phyloP scores from a whole-genome alignment of 345 rosid genomes.

The Barbarea vulgaris region DNA sequence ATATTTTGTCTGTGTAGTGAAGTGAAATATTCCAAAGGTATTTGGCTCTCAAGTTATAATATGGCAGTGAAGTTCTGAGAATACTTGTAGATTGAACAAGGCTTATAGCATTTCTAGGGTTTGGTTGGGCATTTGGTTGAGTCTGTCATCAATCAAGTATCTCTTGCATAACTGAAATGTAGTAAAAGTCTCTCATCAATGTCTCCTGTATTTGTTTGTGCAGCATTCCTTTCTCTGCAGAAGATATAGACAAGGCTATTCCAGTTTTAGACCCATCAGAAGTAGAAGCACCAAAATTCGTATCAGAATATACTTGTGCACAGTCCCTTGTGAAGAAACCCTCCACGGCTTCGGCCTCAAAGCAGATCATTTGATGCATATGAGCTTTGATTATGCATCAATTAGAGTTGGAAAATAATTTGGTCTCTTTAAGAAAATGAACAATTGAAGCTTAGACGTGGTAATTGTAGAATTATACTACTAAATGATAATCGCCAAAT shows the following conservation, averaged over 20 bases:
- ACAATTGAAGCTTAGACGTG: slow-evolving; percentile 22
- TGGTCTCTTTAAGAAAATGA: slow-evolving; percentile 30
- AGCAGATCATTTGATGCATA: slow-evolving; percentile 33
- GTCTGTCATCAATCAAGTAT: slow-evolving; percentile 3
- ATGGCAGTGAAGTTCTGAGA: background rate
- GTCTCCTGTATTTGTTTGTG: slow-evolving; percentile 14
- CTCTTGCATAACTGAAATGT: background rate
- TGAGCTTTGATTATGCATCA: slow-evolving; percentile 39
- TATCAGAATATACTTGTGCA: slow-evolving; percentile 68
- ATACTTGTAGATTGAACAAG: background rate
- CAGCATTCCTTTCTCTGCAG: slow-evolving; percentile 97
- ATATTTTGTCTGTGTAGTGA: background rate
- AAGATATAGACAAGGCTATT: slow-evolving; percentile 91
- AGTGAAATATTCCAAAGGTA: background rate
- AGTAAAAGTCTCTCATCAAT: background rate
- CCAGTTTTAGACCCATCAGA: slow-evolving; percentile 77
- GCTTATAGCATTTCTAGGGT: background rate
- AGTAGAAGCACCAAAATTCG: slow-evolving; percentile 55
- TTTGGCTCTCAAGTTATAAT: background rate
- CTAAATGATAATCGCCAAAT: background rate
- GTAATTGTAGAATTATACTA: slow-evolving; percentile 23
- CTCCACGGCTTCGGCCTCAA: slow-evolving; percentile 25
- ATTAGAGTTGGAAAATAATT: slow-evolving; percentile 1
- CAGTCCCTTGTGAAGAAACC: slow-evolving; percentile 53
- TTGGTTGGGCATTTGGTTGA: background rate